These are phyloP conservation scores for Tremella yokohamensis DNA, from an alignment of 768 basidiomycete species.

Conservation along the genomic window DNA sequence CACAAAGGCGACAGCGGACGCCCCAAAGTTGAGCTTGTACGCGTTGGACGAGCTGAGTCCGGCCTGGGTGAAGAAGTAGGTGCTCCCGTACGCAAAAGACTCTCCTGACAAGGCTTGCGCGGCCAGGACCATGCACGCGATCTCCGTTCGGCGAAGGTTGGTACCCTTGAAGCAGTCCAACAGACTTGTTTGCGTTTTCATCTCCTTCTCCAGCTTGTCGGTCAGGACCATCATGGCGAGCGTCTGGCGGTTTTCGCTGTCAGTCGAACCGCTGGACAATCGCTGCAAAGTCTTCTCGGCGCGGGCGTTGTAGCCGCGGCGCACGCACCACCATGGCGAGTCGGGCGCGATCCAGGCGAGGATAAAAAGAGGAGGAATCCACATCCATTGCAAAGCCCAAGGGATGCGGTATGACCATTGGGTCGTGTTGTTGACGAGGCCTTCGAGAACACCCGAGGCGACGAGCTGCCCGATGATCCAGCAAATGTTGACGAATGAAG, in stretches of 20 bases:
- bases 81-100: slow-evolving; percentile 10
- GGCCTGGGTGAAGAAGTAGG: slow-evolving; percentile 23
- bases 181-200: background rate
- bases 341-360: slow-evolving; percentile 20
- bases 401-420: slow-evolving; percentile 27
- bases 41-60: slow-evolving; percentile 11
- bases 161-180: slow-evolving; percentile 28
- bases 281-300: slow-evolving; percentile 11
- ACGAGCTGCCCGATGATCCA: slow-evolving; percentile 32
- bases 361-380: slow-evolving; percentile 22
- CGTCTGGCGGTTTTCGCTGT: slow-evolving; percentile 3
- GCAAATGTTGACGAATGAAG: slow-evolving; percentile 26
- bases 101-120: slow-evolving; percentile 2
- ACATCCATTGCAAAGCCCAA: slow-evolving; percentile 27
- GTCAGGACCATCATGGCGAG: slow-evolving; percentile 10
- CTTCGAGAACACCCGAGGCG: slow-evolving; percentile 24
- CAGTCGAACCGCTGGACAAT: background rate
- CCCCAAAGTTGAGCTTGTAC: slow-evolving; percentile 10
- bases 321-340: slow-evolving; percentile 49
- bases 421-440: slow-evolving; percentile 14
- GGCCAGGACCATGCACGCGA: slow-evolving; percentile 11
- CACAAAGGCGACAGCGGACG: slow-evolving; percentile 8
- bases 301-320: slow-evolving; percentile 32
- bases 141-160: slow-evolving; percentile 35
- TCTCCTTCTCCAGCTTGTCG: slow-evolving; percentile 9